These are phyloP conservation scores for Alternaria sp. DNA, from an alignment of 2,329 filamentous ascomycete species.

Conservation along the genomic window DNA sequence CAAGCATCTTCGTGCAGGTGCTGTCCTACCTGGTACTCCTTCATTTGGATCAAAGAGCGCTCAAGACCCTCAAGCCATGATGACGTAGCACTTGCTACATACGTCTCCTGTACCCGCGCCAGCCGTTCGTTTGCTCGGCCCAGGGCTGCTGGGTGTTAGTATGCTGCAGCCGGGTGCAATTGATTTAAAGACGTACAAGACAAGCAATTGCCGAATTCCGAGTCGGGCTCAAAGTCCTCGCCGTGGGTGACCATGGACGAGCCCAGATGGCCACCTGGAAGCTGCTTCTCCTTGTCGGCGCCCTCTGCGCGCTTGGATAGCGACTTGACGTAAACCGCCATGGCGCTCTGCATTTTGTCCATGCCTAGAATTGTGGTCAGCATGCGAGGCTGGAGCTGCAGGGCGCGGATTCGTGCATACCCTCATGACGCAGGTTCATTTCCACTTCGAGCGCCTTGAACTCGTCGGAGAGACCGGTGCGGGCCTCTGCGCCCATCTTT, in stretches of 20 bases:
- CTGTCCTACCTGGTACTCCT: slow-evolving; percentile 84
- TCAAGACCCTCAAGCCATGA: slow-evolving; percentile 94
- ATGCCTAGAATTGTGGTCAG: slow-evolving; percentile 67
- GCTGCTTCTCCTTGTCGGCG: slow-evolving; percentile 86
- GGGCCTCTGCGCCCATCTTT: slow-evolving; percentile 91
- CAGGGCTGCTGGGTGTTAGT: slow-evolving; percentile 62
- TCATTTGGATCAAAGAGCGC: slow-evolving; percentile 90
- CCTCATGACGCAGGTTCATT: slow-evolving; percentile 88
- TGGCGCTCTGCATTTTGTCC: slow-evolving; percentile 86
- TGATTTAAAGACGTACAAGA: slow-evolving; percentile 63
- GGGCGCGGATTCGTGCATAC: slow-evolving; percentile 58
- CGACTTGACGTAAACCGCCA: slow-evolving; percentile 86
- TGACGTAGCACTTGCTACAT: slow-evolving; percentile 77
- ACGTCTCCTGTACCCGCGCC: slow-evolving; percentile 83
- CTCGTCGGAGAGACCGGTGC: slow-evolving; percentile 85
- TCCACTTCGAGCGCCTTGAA: slow-evolving; percentile 90
- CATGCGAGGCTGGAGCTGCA: slow-evolving; percentile 10
- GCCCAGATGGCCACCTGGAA: slow-evolving; percentile 81
- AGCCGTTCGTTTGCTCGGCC: slow-evolving; percentile 89
- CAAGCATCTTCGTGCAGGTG: neutral
- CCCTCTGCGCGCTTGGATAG: slow-evolving; percentile 83
- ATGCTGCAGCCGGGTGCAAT: neutral
- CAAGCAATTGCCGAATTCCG: slow-evolving; percentile 88
- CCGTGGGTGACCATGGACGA: slow-evolving; percentile 87
- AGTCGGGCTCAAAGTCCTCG: slow-evolving; percentile 90